Base-by-base conservation (phyloP, 2,329 filamentous ascomycete genomes). In the Xylaria arbuscula region DNA sequence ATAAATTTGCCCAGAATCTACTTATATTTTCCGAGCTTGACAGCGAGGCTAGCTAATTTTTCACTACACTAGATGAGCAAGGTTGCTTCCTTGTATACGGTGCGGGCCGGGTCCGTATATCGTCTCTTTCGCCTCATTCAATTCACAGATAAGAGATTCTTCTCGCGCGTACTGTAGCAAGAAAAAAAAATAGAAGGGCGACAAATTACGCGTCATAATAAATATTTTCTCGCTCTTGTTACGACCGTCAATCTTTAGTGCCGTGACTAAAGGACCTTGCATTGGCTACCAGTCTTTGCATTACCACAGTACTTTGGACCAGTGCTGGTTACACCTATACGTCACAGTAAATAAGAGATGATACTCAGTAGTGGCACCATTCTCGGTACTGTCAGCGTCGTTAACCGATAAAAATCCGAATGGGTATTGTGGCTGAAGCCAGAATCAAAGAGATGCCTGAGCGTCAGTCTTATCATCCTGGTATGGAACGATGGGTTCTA, bases 401-500 rank as follows among this genome's bases (percentile, higher is more conserved):
- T 40, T 51, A 22, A 47, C 38, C 48, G 55, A 2, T 13, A 34
- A 58, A 2, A 11, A 22, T 42, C n/a, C 5, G 24, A 45, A 60
- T 2, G 2, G 28, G 32, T 15, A 53, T 9, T 24, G 22, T 56
- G 28, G 36, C 28, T 57, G 58, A 62, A 57, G 51, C 53, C 19
- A 9, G 40, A 19, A 50, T 50, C 54, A 24, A 36, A 62, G n/a
- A 47, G 36, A 36, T 45, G 24, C 36, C 62, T 51, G 34, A 47
- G 47, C 34, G 45, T 54, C 8, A 17, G 7, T 42, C 17, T 17
- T 48, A 47, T 56, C 38, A 15, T 7, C 54, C 15, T 28, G 56
- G 42, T 40, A 40, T 63, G 36, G 65, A 54, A 66, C 53, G 64
- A 55, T 54, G 42, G 34, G 48, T 42, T 42, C 48, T 45, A 55